A percentile compares a stretch with the other conserved stretches of the same genome.
These are phyloP conservation scores for Saccharomycopsis oosterbeekiorum DNA, from an alignment of 805 yeast species.

Conservation along the genomic window DNA sequence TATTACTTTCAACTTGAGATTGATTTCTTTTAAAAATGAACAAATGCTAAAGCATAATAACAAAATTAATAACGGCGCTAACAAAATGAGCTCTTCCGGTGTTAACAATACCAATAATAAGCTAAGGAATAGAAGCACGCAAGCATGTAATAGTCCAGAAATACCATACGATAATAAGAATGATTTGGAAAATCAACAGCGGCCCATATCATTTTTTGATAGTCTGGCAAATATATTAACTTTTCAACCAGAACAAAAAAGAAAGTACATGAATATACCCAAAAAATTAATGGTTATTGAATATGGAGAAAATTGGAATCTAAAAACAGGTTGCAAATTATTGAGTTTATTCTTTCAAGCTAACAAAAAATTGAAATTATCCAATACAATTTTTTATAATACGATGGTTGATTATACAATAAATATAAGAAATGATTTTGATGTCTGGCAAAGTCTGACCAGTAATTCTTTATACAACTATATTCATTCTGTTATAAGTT, in stretches of 20 bases:
- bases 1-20: slow-evolving; percentile 62
- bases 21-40: slow-evolving; percentile 1
- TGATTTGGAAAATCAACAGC: not conserved
- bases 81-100: not conserved
- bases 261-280: slow-evolving; percentile 17
- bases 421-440: slow-evolving; percentile 71
- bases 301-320: slow-evolving; percentile 78
- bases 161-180: not conserved
- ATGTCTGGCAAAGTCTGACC: slow-evolving; percentile 58
- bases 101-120: not conserved
- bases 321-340: slow-evolving; percentile 54
- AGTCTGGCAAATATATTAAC: slow-evolving; percentile 9
- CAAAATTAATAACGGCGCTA: not conserved
- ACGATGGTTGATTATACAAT: slow-evolving; percentile 64
- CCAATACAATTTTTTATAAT: slow-evolving; percentile 56
- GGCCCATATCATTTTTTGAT: not conserved
- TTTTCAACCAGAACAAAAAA: slow-evolving; percentile 16
- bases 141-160: not conserved
- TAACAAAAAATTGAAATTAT: slow-evolving; percentile 25
- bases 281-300: slow-evolving; percentile 36
- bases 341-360: slow-evolving; percentile 48
- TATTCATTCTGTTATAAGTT: slow-evolving; percentile 11
- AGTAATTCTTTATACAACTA: slow-evolving; percentile 21
- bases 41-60: not conserved
- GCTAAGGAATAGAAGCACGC: not conserved